Conservation (phyloP, 371 early-diverging fungal genomes). For the Mortierella sp. region DNA sequence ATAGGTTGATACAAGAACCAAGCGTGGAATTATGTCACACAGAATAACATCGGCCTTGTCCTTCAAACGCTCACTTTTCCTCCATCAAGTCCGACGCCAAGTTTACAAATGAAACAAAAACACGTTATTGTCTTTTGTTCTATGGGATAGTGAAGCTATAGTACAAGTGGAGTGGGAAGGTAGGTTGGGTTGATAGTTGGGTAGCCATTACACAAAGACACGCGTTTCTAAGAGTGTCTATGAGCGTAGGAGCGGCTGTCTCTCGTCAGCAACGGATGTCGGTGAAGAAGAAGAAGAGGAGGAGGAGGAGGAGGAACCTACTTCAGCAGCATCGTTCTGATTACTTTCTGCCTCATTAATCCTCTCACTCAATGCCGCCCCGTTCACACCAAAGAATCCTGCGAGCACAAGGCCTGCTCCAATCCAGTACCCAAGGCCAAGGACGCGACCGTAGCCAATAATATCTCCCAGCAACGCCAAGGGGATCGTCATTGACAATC, state of each 20-base stretch:
- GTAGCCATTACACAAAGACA: not conserved
- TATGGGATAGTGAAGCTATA: not conserved
- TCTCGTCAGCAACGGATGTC: not conserved
- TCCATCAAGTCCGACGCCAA: slow-evolving; percentile 6
- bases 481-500: slow-evolving; percentile 85
- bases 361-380: slow-evolving; percentile 62
- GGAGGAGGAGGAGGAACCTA: not conserved
- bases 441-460: slow-evolving; percentile 72
- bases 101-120: not conserved
- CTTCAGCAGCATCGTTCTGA: not conserved
- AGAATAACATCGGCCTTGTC: not conserved
- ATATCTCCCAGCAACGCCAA: slow-evolving; percentile 83
- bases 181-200: too few relatives aligned
- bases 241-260: not conserved
- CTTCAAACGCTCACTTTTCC: not conserved
- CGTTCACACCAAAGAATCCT: slow-evolving; percentile 80
- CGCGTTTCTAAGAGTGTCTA: not conserved
- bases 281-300: not conserved
- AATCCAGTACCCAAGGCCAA: slow-evolving; percentile 70
- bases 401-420: slow-evolving; percentile 78
- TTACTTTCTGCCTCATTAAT: slow-evolving; percentile 21
- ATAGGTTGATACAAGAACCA: not conserved
- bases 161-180: not conserved
- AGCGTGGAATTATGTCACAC: not conserved
- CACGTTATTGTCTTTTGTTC: not conserved